These are phyloP conservation scores for Rutstroemia sp. DNA, from an alignment of 2,329 filamentous ascomycete genomes.

Conservation along the genomic window DNA sequence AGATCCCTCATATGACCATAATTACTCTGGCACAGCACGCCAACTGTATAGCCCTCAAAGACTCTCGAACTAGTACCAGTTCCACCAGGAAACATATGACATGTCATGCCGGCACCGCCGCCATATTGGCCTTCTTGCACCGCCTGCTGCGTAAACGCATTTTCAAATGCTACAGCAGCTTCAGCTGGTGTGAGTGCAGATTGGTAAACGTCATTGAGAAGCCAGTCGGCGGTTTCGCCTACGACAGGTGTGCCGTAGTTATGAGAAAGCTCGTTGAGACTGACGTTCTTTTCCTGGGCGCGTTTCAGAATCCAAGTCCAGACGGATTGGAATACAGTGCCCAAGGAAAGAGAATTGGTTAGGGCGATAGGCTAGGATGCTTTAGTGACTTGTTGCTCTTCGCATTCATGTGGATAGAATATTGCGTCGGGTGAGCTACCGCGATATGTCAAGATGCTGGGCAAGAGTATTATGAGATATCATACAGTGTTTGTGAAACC, in stretches of 20 bases:
- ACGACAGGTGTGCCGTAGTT: constrained; percentile 42
- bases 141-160: constrained; percentile 37
- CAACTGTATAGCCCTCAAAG: constrained; percentile 48
- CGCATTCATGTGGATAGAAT: neutral
- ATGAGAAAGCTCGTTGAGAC: constrained; percentile 21
- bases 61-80: constrained; percentile 55
- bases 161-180: constrained; percentile 45
- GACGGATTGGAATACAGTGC: constrained; percentile 27
- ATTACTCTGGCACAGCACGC: constrained; percentile 57
- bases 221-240: constrained; percentile 57
- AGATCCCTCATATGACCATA: constrained; percentile 53
- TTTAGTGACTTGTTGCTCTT: neutral
- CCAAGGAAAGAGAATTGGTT: constrained; percentile 34
- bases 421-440: too few species aligned
- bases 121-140: constrained; percentile 57
- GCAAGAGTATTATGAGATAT: neutral
- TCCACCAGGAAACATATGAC: constrained; percentile 59
- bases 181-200: constrained; percentile 49
- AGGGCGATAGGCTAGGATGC: constrained; percentile 26
- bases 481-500: constrained; percentile 26
- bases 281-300: constrained; percentile 9
- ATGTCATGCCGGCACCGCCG: constrained; percentile 62
- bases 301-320: constrained; percentile 23
- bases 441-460: too few species aligned
- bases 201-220: constrained; percentile 47